Evolutionary conservation across 495 filamentous ascomycete species (phyloP), one percentile per base, ranked within the genome.

Genomic region (Penicillium tannophilum): DNA sequence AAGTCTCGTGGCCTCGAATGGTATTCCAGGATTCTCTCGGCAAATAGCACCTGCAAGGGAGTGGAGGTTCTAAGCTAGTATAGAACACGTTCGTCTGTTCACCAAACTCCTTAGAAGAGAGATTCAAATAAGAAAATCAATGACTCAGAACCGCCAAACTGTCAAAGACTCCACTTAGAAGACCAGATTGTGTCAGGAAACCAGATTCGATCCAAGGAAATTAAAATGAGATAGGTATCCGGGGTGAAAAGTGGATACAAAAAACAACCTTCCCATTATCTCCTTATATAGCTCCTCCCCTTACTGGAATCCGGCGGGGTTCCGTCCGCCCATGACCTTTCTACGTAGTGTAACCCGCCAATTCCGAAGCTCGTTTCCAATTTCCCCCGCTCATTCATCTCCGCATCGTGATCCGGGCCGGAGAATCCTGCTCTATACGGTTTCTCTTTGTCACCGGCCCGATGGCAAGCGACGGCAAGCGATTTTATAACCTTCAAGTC

Each of bases 391-490:
- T 52, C 47, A 30, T 41, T 54, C 39, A 28, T 43, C 49, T 48
- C 46, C 46, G 28, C 48, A 49, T 65, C 60, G 41, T 48, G 49
- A 61, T 70, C 64, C 49, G 64, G 64, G 30, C 67, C 62, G 64
- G 62, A 61, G 17, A 24, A 20, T 14, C 59, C 56, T 63, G 51
- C 59, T 55, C 19, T 55, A 51, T 28, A 52, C 48, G 60, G 63
- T 63, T 62, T 69, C 54, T 69, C 46, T 67, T 67, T 69, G 66
- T 67, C 61, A 53, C 49, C 59, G 54, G 54, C 49, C 67, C 67
- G 67, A 60, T 35, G 63, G 39, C 55, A 70, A 70, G 67, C 67
- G 67, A 63, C 35, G 63, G 41, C 63, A 70, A 70, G 67, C 67
- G 67, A 46, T 20, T 41, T 54, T 31, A 60, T 33, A 47, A 52